Percentiles rank a stretch among this genome's conserved stretches.
Conservation (phyloP, 225 moss, liverwort and hornwort genomes). For the Pleurozium schreberi region DNA sequence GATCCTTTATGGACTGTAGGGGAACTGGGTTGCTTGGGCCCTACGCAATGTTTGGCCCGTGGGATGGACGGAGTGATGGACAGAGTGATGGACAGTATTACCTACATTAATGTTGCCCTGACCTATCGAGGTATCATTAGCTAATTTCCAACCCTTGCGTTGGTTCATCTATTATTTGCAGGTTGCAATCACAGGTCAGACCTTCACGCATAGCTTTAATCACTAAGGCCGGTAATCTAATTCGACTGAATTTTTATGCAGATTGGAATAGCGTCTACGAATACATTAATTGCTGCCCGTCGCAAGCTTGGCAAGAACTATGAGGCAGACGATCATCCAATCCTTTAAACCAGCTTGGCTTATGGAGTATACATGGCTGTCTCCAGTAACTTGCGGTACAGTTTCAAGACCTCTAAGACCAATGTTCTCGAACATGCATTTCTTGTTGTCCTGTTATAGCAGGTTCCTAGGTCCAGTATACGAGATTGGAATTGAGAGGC, state of each 20-base stretch:
- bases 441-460: not conserved
- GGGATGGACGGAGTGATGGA: no score
- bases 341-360: slow-evolving; percentile 81
- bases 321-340: slow-evolving; percentile 61
- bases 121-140: not conserved
- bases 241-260: not conserved
- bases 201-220: slow-evolving; percentile 20
- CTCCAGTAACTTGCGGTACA: slow-evolving; percentile 86
- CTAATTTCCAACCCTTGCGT: not conserved
- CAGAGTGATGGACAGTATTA: no score
- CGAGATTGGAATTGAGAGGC: not conserved
- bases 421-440: not conserved
- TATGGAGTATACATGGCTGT: slow-evolving; percentile 98
- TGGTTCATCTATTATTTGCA: slow-evolving; percentile 9
- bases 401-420: not conserved
- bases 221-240: not conserved
- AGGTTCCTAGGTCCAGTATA: not conserved
- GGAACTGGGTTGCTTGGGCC: no score
- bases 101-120: not conserved
- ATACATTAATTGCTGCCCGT: slow-evolving; percentile 48
- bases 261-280: slow-evolving; percentile 84
- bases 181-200: slow-evolving; percentile 73
- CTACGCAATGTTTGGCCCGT: no score
- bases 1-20: no score
- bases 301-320: slow-evolving; percentile 48